phyloP scores from a whole-genome alignment of 129 eudicot genomes.

The Centrapalus pauciflorus region DNA sequence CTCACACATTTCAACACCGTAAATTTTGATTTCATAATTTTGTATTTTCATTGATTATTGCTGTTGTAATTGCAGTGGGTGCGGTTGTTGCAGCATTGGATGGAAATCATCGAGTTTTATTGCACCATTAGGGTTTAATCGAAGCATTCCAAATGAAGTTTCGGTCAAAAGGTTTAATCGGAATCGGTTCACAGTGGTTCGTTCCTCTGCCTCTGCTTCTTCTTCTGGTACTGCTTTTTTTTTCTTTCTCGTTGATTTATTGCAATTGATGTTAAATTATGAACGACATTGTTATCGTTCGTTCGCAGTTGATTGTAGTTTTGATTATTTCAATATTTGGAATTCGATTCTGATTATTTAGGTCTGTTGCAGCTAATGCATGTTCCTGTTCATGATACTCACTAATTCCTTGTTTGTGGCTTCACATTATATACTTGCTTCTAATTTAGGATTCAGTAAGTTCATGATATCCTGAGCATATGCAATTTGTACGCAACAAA shows the following conservation, averaged over 20 bases:
- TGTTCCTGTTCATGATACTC: too few species aligned
- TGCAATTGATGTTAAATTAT: background rate
- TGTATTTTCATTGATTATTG: background rate
- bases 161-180: slow-evolving; percentile 8
- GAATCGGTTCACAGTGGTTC: slow-evolving; percentile 17
- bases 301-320: too few species aligned
- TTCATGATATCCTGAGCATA: too few species aligned
- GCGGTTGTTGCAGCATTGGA: slow-evolving; percentile 38
- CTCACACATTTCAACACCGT: background rate
- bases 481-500: too few species aligned
- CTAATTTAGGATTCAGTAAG: too few species aligned
- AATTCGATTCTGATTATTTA: too few species aligned
- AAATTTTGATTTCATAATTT: background rate
- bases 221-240: slow-evolving; percentile 30
- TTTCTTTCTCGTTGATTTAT: background rate
- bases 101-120: slow-evolving; percentile 57
- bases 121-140: slow-evolving; percentile 21
- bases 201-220: slow-evolving; percentile 34
- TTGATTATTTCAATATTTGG: too few species aligned
- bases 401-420: too few species aligned
- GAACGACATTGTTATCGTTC: too few species aligned
- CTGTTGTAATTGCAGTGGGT: slow-evolving; percentile 31
- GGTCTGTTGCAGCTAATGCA: too few species aligned
- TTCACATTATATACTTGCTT: too few species aligned
- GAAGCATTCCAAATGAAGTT: slow-evolving; percentile 20